Base-by-base conservation (phyloP, 1,284 basidiomycete species). In the Porodaedalea pini region DNA sequence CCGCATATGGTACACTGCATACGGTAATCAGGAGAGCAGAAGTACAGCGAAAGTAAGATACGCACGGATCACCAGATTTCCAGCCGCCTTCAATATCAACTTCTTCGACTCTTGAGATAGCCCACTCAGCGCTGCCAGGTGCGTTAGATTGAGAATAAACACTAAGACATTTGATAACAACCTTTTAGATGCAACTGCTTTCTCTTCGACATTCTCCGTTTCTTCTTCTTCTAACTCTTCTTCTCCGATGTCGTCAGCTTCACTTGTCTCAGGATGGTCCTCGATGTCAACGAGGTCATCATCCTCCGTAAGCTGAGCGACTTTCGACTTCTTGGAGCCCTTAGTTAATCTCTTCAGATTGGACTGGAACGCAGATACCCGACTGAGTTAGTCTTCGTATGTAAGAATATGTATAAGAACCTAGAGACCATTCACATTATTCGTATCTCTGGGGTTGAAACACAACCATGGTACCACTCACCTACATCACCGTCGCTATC, bases 1-100 rank as follows among this genome's bases (percentile, higher is more conserved):
- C 92, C 7, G 92, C 87, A 70, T 99, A 99, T 0, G 97, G 96
- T 10, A 98, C 89, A 1, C 94, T 96, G 62, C 8, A 23, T 51
- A 7, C 8, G 19, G 17, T 34, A 48, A 31, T 50, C 2, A 36
- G 56, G 66, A 57, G 31, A 55, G 53, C 17, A 32, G 27, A 8
- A 53, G 23, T n/a, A 40, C 23, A 41, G 7, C 1, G 25, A 48
- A 8, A 39, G 39, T n/a, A 15, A 25, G 25, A 15, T 34, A 78
- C 90, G 65, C 67, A 95, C 93, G 92, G 82, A 64, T 89, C 79
- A 25, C 92, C 94, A 32, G 76, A 76, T 74, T 93, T 90, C 95
- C 95, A 98, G 2, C 88, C 89, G 51, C 88, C 88, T 60, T 85
- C 78, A 13, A 92, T 77, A 64, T 93, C 90, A 1, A 92, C 87